Evolutionary conservation across 1,139 yeast species (phyloP).

Genomic region (Geotrichum aggregatum): DNA sequence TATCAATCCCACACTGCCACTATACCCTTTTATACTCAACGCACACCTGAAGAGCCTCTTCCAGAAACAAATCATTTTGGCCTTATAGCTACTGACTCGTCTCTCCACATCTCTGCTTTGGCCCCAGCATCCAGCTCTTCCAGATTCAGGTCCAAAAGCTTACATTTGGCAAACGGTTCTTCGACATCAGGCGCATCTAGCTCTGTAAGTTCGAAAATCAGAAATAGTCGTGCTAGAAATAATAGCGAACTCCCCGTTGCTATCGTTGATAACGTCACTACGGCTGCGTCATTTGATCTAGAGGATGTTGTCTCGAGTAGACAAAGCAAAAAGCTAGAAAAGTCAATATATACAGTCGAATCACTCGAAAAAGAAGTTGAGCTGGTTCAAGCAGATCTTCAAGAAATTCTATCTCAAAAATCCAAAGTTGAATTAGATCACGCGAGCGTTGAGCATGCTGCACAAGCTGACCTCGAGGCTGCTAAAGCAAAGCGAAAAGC

Average conservation of each 20-base stretch:
- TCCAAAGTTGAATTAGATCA: slow-evolving; percentile 43
- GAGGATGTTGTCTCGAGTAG: not conserved
- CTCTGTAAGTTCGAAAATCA: slow-evolving; percentile 6
- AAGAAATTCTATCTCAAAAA: slow-evolving; percentile 43
- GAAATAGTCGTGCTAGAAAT: not conserved
- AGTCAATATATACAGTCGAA: slow-evolving; percentile 43
- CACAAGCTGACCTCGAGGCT: slow-evolving; percentile 43
- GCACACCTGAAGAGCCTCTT: slow-evolving; percentile 25
- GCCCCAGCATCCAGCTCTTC: not conserved
- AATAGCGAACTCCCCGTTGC: not conserved
- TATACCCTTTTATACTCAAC: slow-evolving; percentile 32
- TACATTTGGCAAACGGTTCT: slow-evolving; percentile 10
- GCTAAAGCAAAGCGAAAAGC: slow-evolving; percentile 45
- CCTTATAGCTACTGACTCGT: slow-evolving; percentile 13
- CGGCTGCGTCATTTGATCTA: not conserved
- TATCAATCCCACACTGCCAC: slow-evolving; percentile 35
- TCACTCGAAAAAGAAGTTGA: slow-evolving; percentile 50
- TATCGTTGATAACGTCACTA: not conserved
- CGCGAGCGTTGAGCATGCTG: slow-evolving; percentile 40
- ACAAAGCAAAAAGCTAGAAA: slow-evolving; percentile 21
- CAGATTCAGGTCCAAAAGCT: slow-evolving; percentile 15
- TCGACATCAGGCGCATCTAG: not conserved
- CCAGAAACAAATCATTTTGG: slow-evolving; percentile 20
- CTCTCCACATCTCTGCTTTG: slow-evolving; percentile 10
- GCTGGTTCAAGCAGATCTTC: slow-evolving; percentile 48